A percentile compares a stretch with the other conserved stretches of the same genome.
phyloP scores from a whole-genome alignment of 78 protist species.

The Speleostelium caveatum region DNA sequence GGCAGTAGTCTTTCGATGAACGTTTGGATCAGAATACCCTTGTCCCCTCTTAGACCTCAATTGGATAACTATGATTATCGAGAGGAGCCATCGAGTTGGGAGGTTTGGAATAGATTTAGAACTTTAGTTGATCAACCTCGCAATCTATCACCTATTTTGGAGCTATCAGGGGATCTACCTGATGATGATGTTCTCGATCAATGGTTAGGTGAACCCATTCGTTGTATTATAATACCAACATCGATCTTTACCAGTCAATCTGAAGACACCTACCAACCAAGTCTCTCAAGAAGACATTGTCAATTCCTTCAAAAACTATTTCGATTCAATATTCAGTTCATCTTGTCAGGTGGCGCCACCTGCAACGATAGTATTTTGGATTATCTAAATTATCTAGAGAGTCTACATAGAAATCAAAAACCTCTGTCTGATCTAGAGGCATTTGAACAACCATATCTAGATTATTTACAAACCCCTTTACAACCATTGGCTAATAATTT shows the following conservation, averaged over 20 bases:
- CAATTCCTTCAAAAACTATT: slow-evolving; percentile 23
- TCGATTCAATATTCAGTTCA: slow-evolving; percentile 50
- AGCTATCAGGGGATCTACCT: slow-evolving; percentile 76
- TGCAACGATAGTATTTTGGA: slow-evolving; percentile 7
- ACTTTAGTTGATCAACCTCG: slow-evolving; percentile 71
- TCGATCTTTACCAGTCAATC: slow-evolving; percentile 78
- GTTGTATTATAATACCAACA: slow-evolving; percentile 84
- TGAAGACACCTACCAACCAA: slow-evolving; percentile 85
- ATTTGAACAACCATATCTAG: slow-evolving; percentile 64
- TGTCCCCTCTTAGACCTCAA: slow-evolving; percentile 13
- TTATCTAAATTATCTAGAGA: slow-evolving; percentile 18
- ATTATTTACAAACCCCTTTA: slow-evolving; percentile 63
- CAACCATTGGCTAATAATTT: slow-evolving; percentile 96
- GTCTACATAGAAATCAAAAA: slow-evolving; percentile 25
- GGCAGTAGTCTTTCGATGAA: slow-evolving; percentile 23
- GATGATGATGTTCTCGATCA: slow-evolving; percentile 20
- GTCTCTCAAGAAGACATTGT: slow-evolving; percentile 87
- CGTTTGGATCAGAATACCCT: slow-evolving; percentile 83
- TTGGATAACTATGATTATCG: background rate
- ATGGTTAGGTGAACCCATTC: slow-evolving; percentile 91
- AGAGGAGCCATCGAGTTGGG: slow-evolving; percentile 80
- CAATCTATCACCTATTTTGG: slow-evolving; percentile 64
- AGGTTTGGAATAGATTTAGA: slow-evolving; percentile 83
- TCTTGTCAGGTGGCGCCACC: slow-evolving; percentile 16
- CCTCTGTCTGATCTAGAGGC: slow-evolving; percentile 36